These are phyloP conservation scores for Fusarium pseudoanthophilum DNA, from an alignment of 2,329 filamentous ascomycete species.

Conservation along the genomic window DNA sequence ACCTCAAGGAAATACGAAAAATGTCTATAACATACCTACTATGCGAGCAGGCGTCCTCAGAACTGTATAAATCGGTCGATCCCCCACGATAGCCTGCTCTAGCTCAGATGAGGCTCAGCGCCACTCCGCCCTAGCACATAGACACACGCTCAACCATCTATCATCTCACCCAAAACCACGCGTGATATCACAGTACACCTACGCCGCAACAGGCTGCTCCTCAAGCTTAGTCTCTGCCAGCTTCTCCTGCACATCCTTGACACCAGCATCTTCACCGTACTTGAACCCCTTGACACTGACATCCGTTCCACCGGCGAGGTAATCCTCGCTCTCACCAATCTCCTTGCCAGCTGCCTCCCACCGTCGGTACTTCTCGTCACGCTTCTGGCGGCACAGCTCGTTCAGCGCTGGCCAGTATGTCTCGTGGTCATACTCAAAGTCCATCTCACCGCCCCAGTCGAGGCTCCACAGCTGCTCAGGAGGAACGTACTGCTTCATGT, in stretches of 20 bases:
- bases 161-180: background rate
- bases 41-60: background rate
- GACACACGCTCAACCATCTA: background rate
- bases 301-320: constrained; percentile 73
- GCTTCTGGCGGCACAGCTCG: constrained; percentile 73
- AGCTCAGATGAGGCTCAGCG: background rate
- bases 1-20: background rate
- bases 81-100: background rate
- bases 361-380: constrained; percentile 69
- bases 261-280: constrained; percentile 39
- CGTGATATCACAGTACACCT: background rate
- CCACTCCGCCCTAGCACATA: background rate
- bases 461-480: constrained; percentile 83
- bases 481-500: constrained; percentile 84
- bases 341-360: constrained; percentile 85
- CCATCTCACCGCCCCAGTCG: constrained; percentile 78
- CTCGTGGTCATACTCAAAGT: constrained; percentile 91
- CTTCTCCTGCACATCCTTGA: constrained; percentile 45
- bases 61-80: background rate
- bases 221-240: constrained; percentile 43
- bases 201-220: constrained; percentile 40
- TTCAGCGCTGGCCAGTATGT: constrained; percentile 90
- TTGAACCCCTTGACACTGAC: constrained; percentile 49
- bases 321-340: constrained; percentile 88
- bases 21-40: background rate